Evolutionary conservation across 176 grass and related monocot species (phyloP).

Genomic region (Triticum urartu): DNA sequence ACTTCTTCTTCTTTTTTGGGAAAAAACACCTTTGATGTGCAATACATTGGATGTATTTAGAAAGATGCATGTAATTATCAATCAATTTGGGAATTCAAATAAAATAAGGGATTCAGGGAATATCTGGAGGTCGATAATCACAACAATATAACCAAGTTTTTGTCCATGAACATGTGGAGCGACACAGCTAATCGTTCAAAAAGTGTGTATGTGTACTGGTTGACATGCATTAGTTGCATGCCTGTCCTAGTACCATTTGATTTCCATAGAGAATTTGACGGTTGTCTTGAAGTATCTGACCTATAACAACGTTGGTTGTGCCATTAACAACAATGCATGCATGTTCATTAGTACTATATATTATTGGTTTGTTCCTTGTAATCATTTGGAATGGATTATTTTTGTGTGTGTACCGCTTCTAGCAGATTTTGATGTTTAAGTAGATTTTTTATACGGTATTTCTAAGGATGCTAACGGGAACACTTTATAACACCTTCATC

Average conservation of each 20-base stretch:
- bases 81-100: not conserved
- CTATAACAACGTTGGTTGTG: not conserved
- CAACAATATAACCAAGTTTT: not conserved
- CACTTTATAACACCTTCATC: too few species aligned
- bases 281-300: not conserved
- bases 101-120: slow-evolving; percentile 23
- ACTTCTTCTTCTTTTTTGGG: too few species aligned
- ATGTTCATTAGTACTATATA: too few species aligned
- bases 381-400: not conserved
- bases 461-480: too few species aligned
- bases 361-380: not conserved
- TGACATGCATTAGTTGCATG: slow-evolving; percentile 3
- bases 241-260: not conserved
- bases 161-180: slow-evolving; percentile 16
- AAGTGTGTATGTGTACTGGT: not conserved
- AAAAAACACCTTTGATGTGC: not conserved
- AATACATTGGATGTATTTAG: not conserved
- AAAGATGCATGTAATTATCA: not conserved
- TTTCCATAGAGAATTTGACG: not conserved
- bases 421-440: too few species aligned
- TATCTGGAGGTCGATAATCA: slow-evolving; percentile 9
- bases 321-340: not conserved
- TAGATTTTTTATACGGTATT: too few species aligned
- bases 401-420: too few species aligned
- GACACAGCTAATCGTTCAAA: not conserved